A percentile compares a stretch with the other conserved stretches of the same genome.
These are phyloP conservation scores for Odontarrhena argentea DNA, from an alignment of 345 rosid species.

Conservation along the genomic window DNA sequence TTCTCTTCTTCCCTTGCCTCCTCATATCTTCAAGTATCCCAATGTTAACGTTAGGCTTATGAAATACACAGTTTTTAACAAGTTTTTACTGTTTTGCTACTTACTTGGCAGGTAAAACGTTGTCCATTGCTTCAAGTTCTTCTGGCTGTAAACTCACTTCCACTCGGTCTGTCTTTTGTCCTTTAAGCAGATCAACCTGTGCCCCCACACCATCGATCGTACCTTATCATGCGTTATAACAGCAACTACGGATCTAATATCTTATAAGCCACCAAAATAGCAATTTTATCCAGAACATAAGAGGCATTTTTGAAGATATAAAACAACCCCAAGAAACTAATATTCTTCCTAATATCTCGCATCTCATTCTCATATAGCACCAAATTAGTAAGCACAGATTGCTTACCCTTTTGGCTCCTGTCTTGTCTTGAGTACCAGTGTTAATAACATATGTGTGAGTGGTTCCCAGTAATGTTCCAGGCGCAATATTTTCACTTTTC, in stretches of 20 bases:
- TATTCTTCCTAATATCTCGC: too few species aligned
- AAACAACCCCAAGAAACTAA: too few species aligned
- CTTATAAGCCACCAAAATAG: too few species aligned
- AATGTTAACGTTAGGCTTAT: background rate
- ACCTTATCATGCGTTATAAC: background rate
- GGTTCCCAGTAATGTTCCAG: conserved; percentile 93
- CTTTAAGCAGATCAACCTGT: conserved; percentile 94
- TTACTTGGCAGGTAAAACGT: conserved; percentile 94
- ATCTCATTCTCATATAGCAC: too few species aligned
- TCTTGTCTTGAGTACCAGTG: conserved; percentile 79
- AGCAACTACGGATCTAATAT: background rate
- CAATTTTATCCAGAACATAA: too few species aligned
- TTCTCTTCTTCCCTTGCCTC: conserved; percentile 99
- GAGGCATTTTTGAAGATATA: too few species aligned
- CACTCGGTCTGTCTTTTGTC: conserved; percentile 92
- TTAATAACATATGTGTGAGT: conserved; percentile 80
- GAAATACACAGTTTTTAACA: background rate
- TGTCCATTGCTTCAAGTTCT: conserved; percentile 85
- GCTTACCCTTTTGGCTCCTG: conserved; percentile 90
- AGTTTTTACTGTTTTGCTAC: conserved; percentile 27
- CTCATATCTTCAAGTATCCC: conserved; percentile 63
- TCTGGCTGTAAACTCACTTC: conserved; percentile 91
- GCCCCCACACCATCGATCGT: background rate
- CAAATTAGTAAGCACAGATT: background rate
- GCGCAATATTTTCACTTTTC: conserved; percentile 75